Evolutionary conservation across 2,329 filamentous ascomycete species (phyloP).

Genomic region (Fusarium fracticaudum): DNA sequence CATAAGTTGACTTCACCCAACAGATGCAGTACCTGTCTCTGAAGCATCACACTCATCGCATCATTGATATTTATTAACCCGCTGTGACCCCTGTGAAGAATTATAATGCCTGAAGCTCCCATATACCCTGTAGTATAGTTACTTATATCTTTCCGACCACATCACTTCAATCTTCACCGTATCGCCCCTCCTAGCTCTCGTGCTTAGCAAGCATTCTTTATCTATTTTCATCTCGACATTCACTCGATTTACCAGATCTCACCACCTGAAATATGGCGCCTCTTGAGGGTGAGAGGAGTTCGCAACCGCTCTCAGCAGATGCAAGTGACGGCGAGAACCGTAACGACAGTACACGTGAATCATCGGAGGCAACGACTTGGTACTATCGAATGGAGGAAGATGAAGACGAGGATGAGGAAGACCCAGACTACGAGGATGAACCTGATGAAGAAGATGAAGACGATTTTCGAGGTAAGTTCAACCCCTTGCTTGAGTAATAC

Average conservation of each 20-base stretch:
- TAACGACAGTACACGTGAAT: slow-evolving; percentile 16
- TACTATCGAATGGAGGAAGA: slow-evolving; percentile 40
- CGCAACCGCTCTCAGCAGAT: background rate
- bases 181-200: slow-evolving; percentile 12
- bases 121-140: slow-evolving; percentile 11
- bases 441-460: slow-evolving; percentile 42
- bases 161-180: background rate
- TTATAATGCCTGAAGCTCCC: background rate
- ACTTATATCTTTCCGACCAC: background rate
- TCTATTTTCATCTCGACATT: background rate
- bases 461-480: slow-evolving; percentile 35
- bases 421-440: slow-evolving; percentile 40
- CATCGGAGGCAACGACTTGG: slow-evolving; percentile 21
- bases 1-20: slow-evolving; percentile 8
- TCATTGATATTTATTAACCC: slow-evolving; percentile 25
- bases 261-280: slow-evolving; percentile 22
- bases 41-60: slow-evolving; percentile 21
- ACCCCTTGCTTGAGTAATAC: background rate
- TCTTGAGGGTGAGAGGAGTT: slow-evolving; percentile 7
- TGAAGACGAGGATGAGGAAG: slow-evolving; percentile 49
- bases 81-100: background rate
- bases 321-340: slow-evolving; percentile 12
- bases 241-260: background rate
- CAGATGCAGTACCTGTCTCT: background rate
- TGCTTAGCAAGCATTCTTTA: slow-evolving; percentile 36